Base-by-base conservation (phyloP, 257 asterid species). In the Fraxinus americana region DNA sequence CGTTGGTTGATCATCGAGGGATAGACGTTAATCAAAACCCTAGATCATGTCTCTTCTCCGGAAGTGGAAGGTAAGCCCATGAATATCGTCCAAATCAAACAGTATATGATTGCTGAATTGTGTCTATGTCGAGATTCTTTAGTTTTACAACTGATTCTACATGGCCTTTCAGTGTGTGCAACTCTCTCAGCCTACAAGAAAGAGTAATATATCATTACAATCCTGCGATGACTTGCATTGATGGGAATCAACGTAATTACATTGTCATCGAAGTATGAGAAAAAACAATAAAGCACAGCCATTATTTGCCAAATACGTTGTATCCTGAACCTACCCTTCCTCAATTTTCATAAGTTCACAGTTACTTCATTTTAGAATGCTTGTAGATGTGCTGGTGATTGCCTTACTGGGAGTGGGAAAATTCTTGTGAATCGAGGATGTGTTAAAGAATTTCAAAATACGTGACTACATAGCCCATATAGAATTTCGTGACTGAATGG, bases 81-180 rank as follows among this genome's bases (percentile, higher is more conserved):
- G 63, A 35, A 25, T 32, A 41, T 41, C 14, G 14, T 41, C 48
- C 41, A 57, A 9, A 57, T 91, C 79, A 92, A 74, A 91, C 92
- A 5, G 97, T 88, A 89, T 91, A 90, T 0, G 92, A 82, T 77
- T 89, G 92, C 65, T 88, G 93, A 50, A 90, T 87, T 2, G 91
- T 86, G 79, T 86, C 92, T 19, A 89, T 90, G 83, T 83, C 92
- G 3, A 90, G 92, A 83, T 90, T 90, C 95, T 92, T 90, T 88
- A 90, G 54, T 85, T 86, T 88, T 72, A 90, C 88, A 5, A 90
- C 92, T 0, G 91, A 85, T 74, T 90, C 97, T 3, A 87, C 90
- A 1, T 83, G 90, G 32, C 94, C 96, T 83, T 90, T 90, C 77
- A 90, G 81, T 1, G 90, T 89, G 67, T 35, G 72, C 83, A 87